These are phyloP conservation scores for Vaccinium vitisidaea DNA, from an alignment of 148 eudicot species.

Conservation along the genomic window DNA sequence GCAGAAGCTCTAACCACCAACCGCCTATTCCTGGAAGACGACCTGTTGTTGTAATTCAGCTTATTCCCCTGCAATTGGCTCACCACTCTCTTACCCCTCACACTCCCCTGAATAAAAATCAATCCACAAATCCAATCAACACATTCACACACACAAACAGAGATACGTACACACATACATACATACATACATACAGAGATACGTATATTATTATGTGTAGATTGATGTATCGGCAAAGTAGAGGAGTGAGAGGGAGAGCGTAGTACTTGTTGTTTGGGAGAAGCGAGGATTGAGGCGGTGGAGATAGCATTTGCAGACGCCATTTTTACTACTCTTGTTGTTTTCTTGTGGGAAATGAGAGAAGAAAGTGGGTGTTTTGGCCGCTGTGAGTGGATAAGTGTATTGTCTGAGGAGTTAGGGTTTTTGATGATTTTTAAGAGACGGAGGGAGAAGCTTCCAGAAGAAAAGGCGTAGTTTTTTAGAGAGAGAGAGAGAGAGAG, in stretches of 20 bases:
- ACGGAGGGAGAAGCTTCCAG: conserved; percentile 23
- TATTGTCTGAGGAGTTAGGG: conserved; percentile 12
- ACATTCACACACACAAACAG: background rate
- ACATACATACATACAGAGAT: background rate
- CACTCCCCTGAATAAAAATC: conserved; percentile 37
- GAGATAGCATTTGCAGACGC: conserved; percentile 84
- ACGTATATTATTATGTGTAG: background rate
- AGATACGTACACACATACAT: background rate
- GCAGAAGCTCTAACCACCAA: conserved; percentile 74
- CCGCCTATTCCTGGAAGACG: conserved; percentile 33
- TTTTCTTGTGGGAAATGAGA: background rate
- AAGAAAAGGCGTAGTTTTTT: conserved; percentile 17
- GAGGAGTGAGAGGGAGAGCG: background rate
- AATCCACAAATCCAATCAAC: conserved; percentile 4
- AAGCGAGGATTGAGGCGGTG: conserved; percentile 67
- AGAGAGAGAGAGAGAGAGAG: background rate
- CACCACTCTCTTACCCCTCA: conserved; percentile 46
- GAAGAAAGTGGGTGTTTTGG: background rate
- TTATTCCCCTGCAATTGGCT: conserved; percentile 58
- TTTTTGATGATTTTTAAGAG: background rate
- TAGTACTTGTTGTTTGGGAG: conserved; percentile 50
- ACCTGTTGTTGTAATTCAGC: conserved; percentile 39
- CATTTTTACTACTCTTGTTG: conserved; percentile 27
- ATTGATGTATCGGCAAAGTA: background rate
- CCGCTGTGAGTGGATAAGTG: conserved; percentile 17